These are phyloP conservation scores for Boletellus ananas DNA, from an alignment of 768 basidiomycete species.

Conservation along the genomic window DNA sequence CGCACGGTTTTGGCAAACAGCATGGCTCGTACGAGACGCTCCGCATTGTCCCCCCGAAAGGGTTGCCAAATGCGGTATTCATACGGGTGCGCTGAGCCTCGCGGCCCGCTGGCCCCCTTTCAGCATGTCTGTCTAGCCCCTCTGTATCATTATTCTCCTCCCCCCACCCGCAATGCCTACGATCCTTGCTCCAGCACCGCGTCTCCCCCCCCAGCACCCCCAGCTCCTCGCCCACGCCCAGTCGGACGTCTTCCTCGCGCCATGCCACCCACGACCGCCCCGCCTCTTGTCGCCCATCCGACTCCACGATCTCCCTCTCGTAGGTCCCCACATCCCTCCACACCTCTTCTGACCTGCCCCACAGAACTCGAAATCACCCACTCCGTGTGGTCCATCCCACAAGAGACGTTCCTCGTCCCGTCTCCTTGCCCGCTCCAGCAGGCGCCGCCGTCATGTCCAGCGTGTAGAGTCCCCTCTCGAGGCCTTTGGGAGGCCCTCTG, in stretches of 20 bases:
- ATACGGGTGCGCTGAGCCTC: constrained; percentile 15
- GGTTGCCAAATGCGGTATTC: constrained; percentile 21
- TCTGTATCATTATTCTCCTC: constrained; percentile 33
- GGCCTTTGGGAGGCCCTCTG: constrained; percentile 28
- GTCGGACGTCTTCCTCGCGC: constrained; percentile 36
- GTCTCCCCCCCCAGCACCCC: constrained; percentile 24
- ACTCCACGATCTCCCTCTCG: constrained; percentile 28
- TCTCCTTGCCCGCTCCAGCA: constrained; percentile 33
- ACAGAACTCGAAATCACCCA: constrained; percentile 39
- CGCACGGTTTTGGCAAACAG: constrained; percentile 19
- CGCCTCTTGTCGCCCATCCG: constrained; percentile 38
- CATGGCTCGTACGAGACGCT: too few species aligned
- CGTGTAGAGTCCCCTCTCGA: constrained; percentile 41
- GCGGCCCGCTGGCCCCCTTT: constrained; percentile 23
- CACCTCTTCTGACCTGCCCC: constrained; percentile 7
- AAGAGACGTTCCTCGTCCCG: constrained; percentile 37
- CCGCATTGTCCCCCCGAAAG: constrained; percentile 23
- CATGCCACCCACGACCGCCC: constrained; percentile 66
- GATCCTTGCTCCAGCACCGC: constrained; percentile 42
- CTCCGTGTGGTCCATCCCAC: constrained; percentile 35
- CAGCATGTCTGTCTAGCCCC: constrained; percentile 30
- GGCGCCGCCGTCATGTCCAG: constrained; percentile 41
- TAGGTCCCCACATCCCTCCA: constrained; percentile 7
- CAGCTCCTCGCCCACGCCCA: constrained; percentile 9
- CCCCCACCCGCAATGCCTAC: constrained; percentile 31